phyloP scores from a whole-genome alignment of 2,329 filamentous ascomycete species.

The Aspergillus nomiae region DNA sequence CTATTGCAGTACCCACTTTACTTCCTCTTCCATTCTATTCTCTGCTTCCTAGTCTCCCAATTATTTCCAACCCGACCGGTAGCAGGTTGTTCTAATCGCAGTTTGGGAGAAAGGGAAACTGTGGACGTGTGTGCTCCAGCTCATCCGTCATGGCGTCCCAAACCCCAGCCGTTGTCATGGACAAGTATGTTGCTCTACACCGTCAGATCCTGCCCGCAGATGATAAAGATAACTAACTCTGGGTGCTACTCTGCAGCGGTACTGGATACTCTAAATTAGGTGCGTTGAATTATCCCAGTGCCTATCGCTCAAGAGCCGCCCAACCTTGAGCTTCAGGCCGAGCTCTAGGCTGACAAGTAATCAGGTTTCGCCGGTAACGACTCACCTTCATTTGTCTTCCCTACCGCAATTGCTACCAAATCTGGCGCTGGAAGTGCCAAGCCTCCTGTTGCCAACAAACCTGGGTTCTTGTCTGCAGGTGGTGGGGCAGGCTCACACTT shows the following conservation, averaged over 20 bases:
- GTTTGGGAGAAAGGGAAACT: constrained; percentile 20
- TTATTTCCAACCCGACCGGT: background rate
- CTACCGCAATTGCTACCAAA: constrained; percentile 97
- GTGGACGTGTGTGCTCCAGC: constrained; percentile 18
- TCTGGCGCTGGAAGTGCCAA: constrained; percentile 70
- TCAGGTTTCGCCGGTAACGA: constrained; percentile 98
- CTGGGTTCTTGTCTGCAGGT: constrained; percentile 89
- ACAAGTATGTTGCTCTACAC: constrained; percentile 76
- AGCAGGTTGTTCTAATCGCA: background rate
- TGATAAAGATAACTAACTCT: constrained; percentile 49
- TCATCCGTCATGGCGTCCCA: constrained; percentile 78
- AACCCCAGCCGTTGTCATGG: constrained; percentile 99
- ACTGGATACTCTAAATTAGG: constrained; percentile 99
- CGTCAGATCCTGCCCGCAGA: constrained; percentile 19
- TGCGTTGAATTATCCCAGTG: constrained; percentile 48
- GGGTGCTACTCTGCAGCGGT: constrained; percentile 65
- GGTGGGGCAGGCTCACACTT: constrained; percentile 81
- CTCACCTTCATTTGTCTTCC: constrained; percentile 98
- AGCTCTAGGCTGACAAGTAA: constrained; percentile 37
- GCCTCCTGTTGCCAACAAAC: constrained; percentile 89
- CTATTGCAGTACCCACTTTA: constrained; percentile 5
- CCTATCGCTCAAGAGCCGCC: constrained; percentile 2
- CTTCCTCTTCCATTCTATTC: background rate
- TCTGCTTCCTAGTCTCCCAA: background rate
- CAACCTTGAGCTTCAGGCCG: constrained; percentile 11